Base-by-base conservation (phyloP, 495 filamentous ascomycete species). In the Cryomyces minteri region DNA sequence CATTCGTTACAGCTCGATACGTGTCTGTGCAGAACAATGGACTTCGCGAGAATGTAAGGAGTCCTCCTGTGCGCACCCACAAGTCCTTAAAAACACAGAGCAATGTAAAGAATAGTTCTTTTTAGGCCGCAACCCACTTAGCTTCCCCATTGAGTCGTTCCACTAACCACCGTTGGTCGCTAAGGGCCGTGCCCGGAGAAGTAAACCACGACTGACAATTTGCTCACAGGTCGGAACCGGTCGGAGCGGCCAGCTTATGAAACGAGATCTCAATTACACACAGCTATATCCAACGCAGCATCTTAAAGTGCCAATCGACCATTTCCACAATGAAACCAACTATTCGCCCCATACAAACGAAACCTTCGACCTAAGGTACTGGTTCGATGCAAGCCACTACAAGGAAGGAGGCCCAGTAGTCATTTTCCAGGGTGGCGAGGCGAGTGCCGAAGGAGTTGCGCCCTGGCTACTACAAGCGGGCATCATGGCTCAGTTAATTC, bases 381-480 rank as follows among this genome's bases (percentile, higher is more conserved):
- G 76, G 75, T 79, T 83, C 54, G 79, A 84, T 55, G 67, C 73
- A 32, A 61, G 60, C 12, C 67, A 76, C 60, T 85, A 84, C 59
- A 67, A 72, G 47, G 62, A 63, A 0, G 82, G 82, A 3, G 82
- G 82, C 0, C 80, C 82, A 1, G 77, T 87, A 6, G 76, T 87
- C 46, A 72, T 85, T 1, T 65, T 87, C 0, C 61, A 71, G 40
- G 64, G 65, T n/a, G 80, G 82, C 28, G 82, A 87, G 59, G 76
- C 73, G 4, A 54, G 55, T 40, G 80, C 64, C 11, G 53, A 44
- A 5, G 69, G 58, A 38, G 71, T 81, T 0, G 59, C 84, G 12
- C 71, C 70, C 0, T 82, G 68, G 53, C 60, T 85, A 7, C 61
- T 85, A 7, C 74, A 82, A 52, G 79, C 84, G 52, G 82, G 82